A percentile compares a stretch with the other conserved stretches of the same genome.
Evolutionary conservation across 2,329 filamentous ascomycete genomes (phyloP).

Genomic region (Trichoderma hamatum): DNA sequence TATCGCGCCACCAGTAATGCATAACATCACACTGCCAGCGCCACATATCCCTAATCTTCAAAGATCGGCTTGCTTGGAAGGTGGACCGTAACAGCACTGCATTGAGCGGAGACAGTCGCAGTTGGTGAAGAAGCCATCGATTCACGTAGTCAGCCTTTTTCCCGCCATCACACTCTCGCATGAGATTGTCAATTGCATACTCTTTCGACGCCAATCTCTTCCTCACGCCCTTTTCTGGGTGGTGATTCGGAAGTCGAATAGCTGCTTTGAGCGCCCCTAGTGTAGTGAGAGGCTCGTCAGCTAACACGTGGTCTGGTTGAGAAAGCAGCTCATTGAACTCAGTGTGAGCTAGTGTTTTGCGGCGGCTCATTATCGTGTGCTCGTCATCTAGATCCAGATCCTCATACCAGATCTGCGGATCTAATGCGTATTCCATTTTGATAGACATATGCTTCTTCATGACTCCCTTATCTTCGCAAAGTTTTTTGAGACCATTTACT

Average conservation of each 20-base stretch:
- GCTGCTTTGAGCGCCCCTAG: constrained; percentile 47
- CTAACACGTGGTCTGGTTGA: constrained; percentile 51
- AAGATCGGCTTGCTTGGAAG: constrained; percentile 35
- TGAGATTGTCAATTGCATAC: constrained; percentile 49
- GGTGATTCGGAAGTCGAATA: constrained; percentile 41
- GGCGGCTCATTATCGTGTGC: constrained; percentile 32
- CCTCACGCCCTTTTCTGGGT: constrained; percentile 40
- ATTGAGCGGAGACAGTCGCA: constrained; percentile 52
- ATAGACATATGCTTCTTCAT: constrained; percentile 49
- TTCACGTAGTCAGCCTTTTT: constrained; percentile 51
- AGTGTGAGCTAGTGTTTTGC: constrained; percentile 42
- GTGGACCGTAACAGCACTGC: constrained; percentile 47
- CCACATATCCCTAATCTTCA: constrained; percentile 41
- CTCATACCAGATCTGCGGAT: constrained; percentile 43
- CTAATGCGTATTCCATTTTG: constrained; percentile 45
- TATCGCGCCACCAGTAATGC: constrained; percentile 44
- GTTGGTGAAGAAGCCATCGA: constrained; percentile 56
- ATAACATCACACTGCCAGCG: constrained; percentile 46
- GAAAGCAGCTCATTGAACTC: constrained; percentile 52
- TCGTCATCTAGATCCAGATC: constrained; percentile 47
- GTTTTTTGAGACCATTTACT: constrained; percentile 41
- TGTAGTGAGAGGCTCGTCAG: constrained; percentile 45
- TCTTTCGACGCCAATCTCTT: constrained; percentile 52
- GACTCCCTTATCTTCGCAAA: constrained; percentile 47
- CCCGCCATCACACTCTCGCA: constrained; percentile 42